Conservation (phyloP, 176 grass and related monocot species). For the Pontederia crassipes region DNA sequence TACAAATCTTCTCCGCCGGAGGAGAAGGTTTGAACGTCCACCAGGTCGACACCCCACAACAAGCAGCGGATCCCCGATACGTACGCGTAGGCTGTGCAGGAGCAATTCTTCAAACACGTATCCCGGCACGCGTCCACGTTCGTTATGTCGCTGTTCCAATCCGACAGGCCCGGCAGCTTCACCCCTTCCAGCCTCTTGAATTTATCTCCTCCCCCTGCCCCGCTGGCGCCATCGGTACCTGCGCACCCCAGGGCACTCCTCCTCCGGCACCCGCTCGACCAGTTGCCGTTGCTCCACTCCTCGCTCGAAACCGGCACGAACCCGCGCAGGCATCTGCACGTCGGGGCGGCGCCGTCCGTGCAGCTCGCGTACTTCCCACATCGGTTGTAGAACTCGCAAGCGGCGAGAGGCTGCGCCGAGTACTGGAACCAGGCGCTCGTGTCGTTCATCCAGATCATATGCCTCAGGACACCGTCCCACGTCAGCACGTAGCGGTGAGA, state of each 20-base stretch:
- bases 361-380: conserved; percentile 20
- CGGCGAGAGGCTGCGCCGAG: neutral
- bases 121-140: neutral
- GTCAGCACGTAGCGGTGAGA: conserved; percentile 1
- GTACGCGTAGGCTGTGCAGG: conserved; percentile 19
- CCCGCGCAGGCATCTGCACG: conserved; percentile 11
- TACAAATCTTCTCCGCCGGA: conserved; percentile 4
- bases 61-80: conserved; percentile 11
- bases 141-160: neutral
- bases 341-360: neutral
- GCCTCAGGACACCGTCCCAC: neutral
- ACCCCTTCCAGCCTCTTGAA: neutral
- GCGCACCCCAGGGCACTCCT: neutral
- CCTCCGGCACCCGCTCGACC: conserved; percentile 3
- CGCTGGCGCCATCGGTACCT: neutral
- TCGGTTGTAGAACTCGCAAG: conserved; percentile 2
- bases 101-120: conserved; percentile 14
- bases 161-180: neutral
- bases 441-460: neutral
- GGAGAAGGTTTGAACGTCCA: conserved; percentile 12
- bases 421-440: neutral
- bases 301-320: conserved; percentile 10
- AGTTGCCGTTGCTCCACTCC: conserved; percentile 8
- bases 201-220: neutral
- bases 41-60: conserved; percentile 11